Evolutionary conservation across 495 filamentous ascomycete species (phyloP).

Genomic region (Hypoxylon crocopeplum): DNA sequence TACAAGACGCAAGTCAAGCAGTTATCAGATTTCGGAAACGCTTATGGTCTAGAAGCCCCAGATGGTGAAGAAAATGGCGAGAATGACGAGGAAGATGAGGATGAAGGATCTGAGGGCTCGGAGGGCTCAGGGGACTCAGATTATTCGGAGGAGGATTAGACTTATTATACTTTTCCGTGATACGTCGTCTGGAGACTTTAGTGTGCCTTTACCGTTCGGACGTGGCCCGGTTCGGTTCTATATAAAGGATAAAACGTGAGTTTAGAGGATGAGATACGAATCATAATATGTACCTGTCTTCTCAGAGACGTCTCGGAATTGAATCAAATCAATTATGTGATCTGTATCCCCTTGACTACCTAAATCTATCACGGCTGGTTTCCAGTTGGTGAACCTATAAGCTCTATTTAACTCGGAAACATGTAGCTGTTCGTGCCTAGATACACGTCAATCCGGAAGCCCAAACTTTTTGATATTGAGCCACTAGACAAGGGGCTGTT

Average conservation of each 20-base stretch:
- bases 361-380: too few species aligned
- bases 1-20: constrained; percentile 78
- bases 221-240: neutral
- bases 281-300: neutral
- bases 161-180: neutral
- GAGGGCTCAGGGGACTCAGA: constrained; percentile 52
- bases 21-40: constrained; percentile 86
- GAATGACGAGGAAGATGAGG: constrained; percentile 56
- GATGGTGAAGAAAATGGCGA: constrained; percentile 70
- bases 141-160: constrained; percentile 34
- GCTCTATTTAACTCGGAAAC: too few species aligned
- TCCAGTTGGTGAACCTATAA: too few species aligned
- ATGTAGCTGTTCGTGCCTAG: too few species aligned
- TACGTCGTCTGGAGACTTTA: neutral
- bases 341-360: too few species aligned
- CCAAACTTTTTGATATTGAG: too few species aligned
- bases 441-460: too few species aligned
- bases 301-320: too few species aligned
- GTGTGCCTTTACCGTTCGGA: constrained; percentile 22
- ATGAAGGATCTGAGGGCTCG: constrained; percentile 47
- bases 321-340: too few species aligned
- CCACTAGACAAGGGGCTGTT: too few species aligned
- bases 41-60: constrained; percentile 82
- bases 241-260: constrained; percentile 15
- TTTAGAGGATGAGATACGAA: constrained; percentile 20